Evolutionary conservation across 768 basidiomycete species (phyloP), one percentile per base, ranked within the genome.

Genomic region (Kwoniella sp.): DNA sequence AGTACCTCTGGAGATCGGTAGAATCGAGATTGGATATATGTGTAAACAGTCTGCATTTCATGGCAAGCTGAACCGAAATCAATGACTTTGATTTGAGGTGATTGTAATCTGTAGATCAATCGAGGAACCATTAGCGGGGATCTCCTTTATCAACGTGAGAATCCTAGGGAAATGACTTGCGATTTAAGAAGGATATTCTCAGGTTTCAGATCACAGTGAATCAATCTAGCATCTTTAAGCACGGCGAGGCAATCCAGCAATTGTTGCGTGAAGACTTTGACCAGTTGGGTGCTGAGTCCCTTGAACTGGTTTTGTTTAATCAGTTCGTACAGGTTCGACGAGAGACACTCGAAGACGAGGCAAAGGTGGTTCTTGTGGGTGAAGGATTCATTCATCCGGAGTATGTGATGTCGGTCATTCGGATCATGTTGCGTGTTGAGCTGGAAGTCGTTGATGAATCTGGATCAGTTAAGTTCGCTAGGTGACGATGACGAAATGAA

Each of bases 261-360:
- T 81, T 99, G 96, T 0, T 91, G 90, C 70, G 95, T 98, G 79
- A 99, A 99, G 51, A 99, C 96, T 78, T 98, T 95, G 77, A 99
- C 96, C 55, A 99, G 89, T 77, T 94, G 92, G 4, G 93, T 95
- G 81, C 90, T 92, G 51, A 99, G 83, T 1, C 96, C 96, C 81
- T 96, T 91, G 85, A 98, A 99, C 79, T 94, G 92, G 82, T 99
- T 99, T 83, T 99, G 96, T 84, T 99, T 99, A 87, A 99, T 98
- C 77, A 99, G 86, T 81, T 99, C 96, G 84, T 98, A 99, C 62
- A 99, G 85, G 76, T 99, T 99, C 31, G 93, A 96, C 7, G 93
- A 94, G 11, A 99, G 86, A 54, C 97, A 86, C 81, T 99, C 95
- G 76, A 98, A 98, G 59, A 98, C 95, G 70, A 99, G 90, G 81